These are phyloP conservation scores for Aspergillus pseudonomiae DNA, from an alignment of 2,329 filamentous ascomycete genomes.

Conservation along the genomic window DNA sequence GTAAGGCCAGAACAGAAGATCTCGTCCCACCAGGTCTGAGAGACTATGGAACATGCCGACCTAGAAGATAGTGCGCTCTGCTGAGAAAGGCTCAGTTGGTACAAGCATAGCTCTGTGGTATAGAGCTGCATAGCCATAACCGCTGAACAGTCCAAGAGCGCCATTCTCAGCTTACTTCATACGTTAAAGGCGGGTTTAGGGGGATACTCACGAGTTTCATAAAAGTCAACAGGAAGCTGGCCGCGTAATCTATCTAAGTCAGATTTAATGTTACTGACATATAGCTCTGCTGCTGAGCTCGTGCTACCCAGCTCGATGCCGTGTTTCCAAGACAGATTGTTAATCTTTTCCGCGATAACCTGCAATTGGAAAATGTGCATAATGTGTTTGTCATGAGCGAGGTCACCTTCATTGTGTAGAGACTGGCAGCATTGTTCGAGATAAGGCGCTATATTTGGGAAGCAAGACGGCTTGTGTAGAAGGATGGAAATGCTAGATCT, in stretches of 20 bases:
- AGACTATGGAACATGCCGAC: background rate
- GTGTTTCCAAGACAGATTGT: slow-evolving; percentile 17
- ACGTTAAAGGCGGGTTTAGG: too few species aligned
- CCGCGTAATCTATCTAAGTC: background rate
- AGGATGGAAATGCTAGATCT: slow-evolving; percentile 24
- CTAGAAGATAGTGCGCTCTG: background rate
- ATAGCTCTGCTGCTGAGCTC: background rate
- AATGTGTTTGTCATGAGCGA: slow-evolving; percentile 40
- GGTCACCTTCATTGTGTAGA: slow-evolving; percentile 34
- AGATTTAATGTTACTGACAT: background rate
- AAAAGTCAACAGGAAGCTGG: background rate
- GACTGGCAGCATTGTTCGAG: slow-evolving; percentile 43
- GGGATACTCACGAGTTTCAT: background rate
- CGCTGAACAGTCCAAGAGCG: slow-evolving; percentile 30
- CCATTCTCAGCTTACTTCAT: background rate
- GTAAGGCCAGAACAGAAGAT: background rate
- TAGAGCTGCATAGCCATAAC: slow-evolving; percentile 44
- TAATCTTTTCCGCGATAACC: slow-evolving; percentile 42
- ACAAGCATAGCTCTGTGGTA: slow-evolving; percentile 43
- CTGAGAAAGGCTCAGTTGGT: slow-evolving; percentile 39
- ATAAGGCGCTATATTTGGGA: slow-evolving; percentile 32
- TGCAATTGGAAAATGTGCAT: slow-evolving; percentile 43
- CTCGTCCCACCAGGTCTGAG: background rate
- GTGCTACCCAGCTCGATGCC: background rate
- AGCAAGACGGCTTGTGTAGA: slow-evolving; percentile 40